A percentile compares a stretch with the other conserved stretches of the same genome.
phyloP scores from a whole-genome alignment of 176 grass and related monocot genomes.

The Bromus sterilis region DNA sequence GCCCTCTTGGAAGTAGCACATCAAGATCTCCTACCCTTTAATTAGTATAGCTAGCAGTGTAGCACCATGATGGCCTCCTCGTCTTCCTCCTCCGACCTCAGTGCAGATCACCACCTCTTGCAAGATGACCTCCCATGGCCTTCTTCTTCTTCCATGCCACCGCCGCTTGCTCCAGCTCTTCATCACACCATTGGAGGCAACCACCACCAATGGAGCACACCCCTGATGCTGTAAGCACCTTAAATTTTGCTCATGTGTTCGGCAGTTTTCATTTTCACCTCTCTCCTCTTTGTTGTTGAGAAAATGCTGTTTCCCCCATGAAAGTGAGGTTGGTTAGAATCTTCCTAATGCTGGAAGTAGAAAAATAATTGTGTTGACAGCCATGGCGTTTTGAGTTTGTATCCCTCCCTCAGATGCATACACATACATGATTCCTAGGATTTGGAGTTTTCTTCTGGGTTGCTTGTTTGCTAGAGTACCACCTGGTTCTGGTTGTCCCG shows the following conservation, averaged over 20 bases:
- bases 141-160: not conserved
- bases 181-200: conserved; percentile 10
- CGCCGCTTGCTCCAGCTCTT: conserved; percentile 18
- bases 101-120: conserved; percentile 18
- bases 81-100: conserved; percentile 39
- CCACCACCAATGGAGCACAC: conserved; percentile 28
- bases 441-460: conserved; percentile 80
- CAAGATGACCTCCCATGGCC: conserved; percentile 44
- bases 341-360: not conserved
- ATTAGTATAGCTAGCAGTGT: not conserved
- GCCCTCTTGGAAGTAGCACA: conserved; percentile 35
- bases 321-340: not conserved
- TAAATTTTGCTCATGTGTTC: not conserved
- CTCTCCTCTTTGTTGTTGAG: not conserved
- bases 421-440: conserved; percentile 50
- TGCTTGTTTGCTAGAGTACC: conserved; percentile 36
- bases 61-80: conserved; percentile 49
- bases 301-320: too few relatives aligned
- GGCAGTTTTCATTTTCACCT: not conserved
- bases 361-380: not conserved
- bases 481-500: conserved; percentile 54
- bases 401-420: not conserved
- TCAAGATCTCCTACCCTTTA: conserved; percentile 41
- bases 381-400: conserved; percentile 6
- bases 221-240: conserved; percentile 25